These are phyloP conservation scores for Metschnikowia baotianmanensis DNA, from an alignment of 805 yeast genomes.

Conservation along the genomic window DNA sequence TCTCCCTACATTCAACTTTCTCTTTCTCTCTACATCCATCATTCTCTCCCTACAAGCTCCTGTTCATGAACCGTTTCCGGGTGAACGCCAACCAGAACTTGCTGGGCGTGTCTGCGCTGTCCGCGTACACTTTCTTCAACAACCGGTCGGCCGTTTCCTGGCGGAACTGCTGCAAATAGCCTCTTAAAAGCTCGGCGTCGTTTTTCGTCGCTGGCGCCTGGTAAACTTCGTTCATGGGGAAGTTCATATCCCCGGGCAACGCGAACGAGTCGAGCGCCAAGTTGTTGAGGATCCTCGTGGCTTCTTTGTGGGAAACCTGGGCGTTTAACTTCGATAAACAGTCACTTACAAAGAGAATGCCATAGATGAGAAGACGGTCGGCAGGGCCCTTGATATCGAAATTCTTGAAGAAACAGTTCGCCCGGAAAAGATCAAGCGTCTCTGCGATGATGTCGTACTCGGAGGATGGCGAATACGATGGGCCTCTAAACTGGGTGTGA, in stretches of 20 bases:
- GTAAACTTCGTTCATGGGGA: conserved; percentile 83
- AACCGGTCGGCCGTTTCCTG: conserved; percentile 87
- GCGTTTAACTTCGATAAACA: conserved; percentile 65
- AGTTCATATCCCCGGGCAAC: conserved; percentile 93
- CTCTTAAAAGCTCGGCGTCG: conserved; percentile 76
- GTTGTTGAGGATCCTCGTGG: conserved; percentile 69
- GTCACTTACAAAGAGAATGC: conserved; percentile 84
- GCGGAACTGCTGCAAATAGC: conserved; percentile 87
- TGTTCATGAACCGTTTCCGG: conserved; percentile 93
- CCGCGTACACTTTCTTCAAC: conserved; percentile 67
- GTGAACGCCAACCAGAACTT: conserved; percentile 96
- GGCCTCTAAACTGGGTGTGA: conserved; percentile 83
- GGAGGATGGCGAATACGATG: conserved; percentile 73
- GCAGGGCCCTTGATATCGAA: conserved; percentile 96
- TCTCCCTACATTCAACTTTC: no score
- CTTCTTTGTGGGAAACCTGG: conserved; percentile 53
- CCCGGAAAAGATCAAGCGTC: conserved; percentile 84
- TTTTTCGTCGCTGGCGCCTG: conserved; percentile 69
- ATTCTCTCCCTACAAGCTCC: conserved; percentile 56
- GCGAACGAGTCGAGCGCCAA: conserved; percentile 84
- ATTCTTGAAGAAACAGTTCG: conserved; percentile 94
- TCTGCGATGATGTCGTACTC: conserved; percentile 91
- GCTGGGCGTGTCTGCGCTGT: conserved; percentile 61
- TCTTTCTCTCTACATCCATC: no score
- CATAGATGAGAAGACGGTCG: conserved; percentile 90